Evolutionary conservation across 352 stramenopile genomes (phyloP), one percentile per base, ranked within the genome.

Genomic region (Globisporangium canariense): DNA sequence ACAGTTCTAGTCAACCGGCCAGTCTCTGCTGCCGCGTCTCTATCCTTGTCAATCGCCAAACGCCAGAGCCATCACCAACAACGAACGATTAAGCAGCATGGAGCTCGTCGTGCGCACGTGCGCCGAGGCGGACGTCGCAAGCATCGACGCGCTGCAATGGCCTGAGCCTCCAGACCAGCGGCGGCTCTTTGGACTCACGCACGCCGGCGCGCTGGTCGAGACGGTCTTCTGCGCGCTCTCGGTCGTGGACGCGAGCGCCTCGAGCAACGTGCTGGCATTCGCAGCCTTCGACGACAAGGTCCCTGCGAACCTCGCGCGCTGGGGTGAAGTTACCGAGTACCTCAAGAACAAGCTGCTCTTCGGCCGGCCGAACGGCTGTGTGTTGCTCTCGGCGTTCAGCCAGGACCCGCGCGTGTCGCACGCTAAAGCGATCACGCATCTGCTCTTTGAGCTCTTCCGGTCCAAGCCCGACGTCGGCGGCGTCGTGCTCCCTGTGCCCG

Each of bases 311-410:
- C 60, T 92, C 14, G 67, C 69, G 18, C 74, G 69, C 13, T 88
- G 77, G 78, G 59, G 77, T 0, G 81, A 92, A 66, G 81, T 84
- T 13, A 81, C 71, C 50, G 78, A 88, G 46, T 92, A 92, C 57
- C 64, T 92, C 18, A 82, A 76, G 54, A 86, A 88, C 53, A 74
- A 77, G 18, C 69, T 90, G 13, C 66, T 70, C 28, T 83, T 89
- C 38, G 81, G 78, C 20, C 69, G 65, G 8, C 57, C 72, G 9
- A 72, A 79, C n/a, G 78, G 78, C 58, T 89, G 77, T 49, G 51
- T 89, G 22, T 49, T 91, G 58, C 75, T 90, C 55, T 65, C 75
- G 18, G 62, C 73, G 32, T 89, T 89, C 69, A 67, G 68, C 14
- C 76, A 82, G 32, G 73, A 82, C 52, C 45, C 62, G 0, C 50